Evolutionary conservation across 805 yeast species (phyloP), one percentile per base, ranked within the genome.

Genomic region (Alloascoidea africana): DNA sequence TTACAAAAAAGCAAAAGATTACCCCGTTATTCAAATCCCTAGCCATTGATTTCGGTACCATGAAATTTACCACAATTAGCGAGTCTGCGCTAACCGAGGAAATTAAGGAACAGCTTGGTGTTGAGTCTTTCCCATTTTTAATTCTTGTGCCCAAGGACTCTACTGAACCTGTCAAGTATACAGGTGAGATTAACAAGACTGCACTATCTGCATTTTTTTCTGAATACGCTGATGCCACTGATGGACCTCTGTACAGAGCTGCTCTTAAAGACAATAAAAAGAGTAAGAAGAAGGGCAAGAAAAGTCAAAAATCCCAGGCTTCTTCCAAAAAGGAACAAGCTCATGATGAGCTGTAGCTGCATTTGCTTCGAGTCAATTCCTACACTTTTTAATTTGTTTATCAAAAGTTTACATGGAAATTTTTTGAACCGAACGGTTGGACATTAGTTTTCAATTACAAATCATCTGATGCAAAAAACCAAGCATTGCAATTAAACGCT

Each of bases 21-120:
- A 63, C 79, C 5, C 70, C 85, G 1, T 51, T 75, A 40, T 66
- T 65, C 47, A 81, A 77, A 48, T 58, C 80, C 1, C 56, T 84
- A 42, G 85, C 89, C 2, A 62, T 82, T 39, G 94, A 83, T 50
- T 76, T 73, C 53, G 73, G 66, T 0, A 43, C 51, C 2, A 50
- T 68, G 2, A 69, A 71, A 33, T 65, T 70, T 46, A 77, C 65
- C 14, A 23, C 30, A 8, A 45, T 43, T 3, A 51, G 48, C 3
- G 38, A 43, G 3, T 35, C 56, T 14, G 40, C 55, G 3, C 27
- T 53, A 27, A 50, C 55, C 38, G 30, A 27, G 3, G 43, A 37
- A 3, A 44, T 60, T 5, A 41, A 53, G 6, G 41, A 48, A 17
- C 30, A 23, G n/a, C 52, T 49, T 36, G 48, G 8, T 17, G 46